Percentiles rank a stretch among this genome's conserved stretches.
phyloP scores from a whole-genome alignment of 2,329 filamentous ascomycete species.

The Tetracladium maxilliforme region DNA sequence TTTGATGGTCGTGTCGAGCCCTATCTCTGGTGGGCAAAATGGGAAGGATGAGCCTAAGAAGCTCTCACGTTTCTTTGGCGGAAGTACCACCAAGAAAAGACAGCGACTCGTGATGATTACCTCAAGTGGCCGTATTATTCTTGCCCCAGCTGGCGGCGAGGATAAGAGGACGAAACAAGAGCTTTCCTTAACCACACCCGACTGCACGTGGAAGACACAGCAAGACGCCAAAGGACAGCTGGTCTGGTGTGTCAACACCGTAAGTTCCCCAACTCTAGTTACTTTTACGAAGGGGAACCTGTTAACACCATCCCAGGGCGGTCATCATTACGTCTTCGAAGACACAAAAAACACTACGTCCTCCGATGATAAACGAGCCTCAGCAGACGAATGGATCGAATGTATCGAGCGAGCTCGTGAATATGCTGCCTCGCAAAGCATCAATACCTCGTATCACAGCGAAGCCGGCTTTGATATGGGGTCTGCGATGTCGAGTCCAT shows the following conservation, averaged over 20 bases:
- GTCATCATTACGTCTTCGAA: conserved; percentile 87
- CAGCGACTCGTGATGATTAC: conserved; percentile 92
- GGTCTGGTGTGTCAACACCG: conserved; percentile 84
- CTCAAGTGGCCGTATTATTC: conserved; percentile 74
- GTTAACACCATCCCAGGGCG: conserved; percentile 33
- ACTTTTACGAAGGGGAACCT: conserved; percentile 1
- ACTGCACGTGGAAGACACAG: conserved; percentile 65
- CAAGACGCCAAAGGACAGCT: conserved; percentile 77
- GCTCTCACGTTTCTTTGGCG: conserved; percentile 84
- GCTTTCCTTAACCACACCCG: conserved; percentile 64
- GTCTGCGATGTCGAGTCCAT: conserved; percentile 59
- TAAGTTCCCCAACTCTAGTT: conserved; percentile 33
- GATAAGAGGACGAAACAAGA: conserved; percentile 94
- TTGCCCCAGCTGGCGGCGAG: conserved; percentile 83
- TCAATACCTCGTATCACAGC: conserved; percentile 47
- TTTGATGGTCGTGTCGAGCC: conserved; percentile 66
- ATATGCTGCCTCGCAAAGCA: conserved; percentile 61
- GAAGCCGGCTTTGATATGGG: conserved; percentile 57
- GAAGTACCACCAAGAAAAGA: conserved; percentile 80
- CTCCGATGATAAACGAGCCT: conserved; percentile 47
- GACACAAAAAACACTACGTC: conserved; percentile 57
- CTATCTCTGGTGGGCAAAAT: conserved; percentile 48
- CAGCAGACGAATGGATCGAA: conserved; percentile 85
- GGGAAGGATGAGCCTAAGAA: conserved; percentile 84
- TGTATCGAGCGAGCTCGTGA: conserved; percentile 76